phyloP scores from a whole-genome alignment of 306 rosid species.

The Ammopiptanthus mongolicus region DNA sequence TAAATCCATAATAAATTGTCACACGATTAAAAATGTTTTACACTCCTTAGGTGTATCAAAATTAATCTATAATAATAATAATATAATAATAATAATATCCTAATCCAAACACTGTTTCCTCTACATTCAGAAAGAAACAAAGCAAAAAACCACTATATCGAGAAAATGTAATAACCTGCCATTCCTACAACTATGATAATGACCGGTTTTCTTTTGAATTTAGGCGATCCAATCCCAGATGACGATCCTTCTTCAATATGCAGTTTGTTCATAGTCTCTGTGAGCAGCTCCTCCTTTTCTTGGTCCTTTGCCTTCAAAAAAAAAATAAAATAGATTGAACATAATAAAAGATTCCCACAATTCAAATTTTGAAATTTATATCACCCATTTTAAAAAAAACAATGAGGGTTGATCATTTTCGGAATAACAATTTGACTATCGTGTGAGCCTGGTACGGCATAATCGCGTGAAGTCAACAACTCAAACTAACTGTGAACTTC shows the following conservation, averaged over 20 bases:
- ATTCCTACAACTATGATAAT: conserved; percentile 85
- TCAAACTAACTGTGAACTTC: not conserved
- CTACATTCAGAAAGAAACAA: not conserved
- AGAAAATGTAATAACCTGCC: conserved; percentile 56
- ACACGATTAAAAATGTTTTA: too few species aligned
- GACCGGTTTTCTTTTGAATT: conserved; percentile 72
- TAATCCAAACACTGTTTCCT: not conserved
- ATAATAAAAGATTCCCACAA: not conserved
- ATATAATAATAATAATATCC: not conserved
- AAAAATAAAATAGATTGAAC: conserved; percentile 6
- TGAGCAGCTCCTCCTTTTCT: conserved; percentile 59
- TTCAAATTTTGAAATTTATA: not conserved
- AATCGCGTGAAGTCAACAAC: not conserved
- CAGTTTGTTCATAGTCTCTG: conserved; percentile 55
- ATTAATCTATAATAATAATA: too few species aligned
- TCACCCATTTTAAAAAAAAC: not conserved
- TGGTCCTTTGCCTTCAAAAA: conserved; percentile 41
- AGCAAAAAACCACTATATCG: not conserved
- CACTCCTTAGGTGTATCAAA: too few species aligned
- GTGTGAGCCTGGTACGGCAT: not conserved
- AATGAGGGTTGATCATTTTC: conserved; percentile 11
- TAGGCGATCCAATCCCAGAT: conserved; percentile 37
- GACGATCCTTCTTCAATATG: conserved; percentile 65
- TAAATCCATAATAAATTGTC: too few species aligned
- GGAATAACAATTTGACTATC: not conserved